A percentile compares a stretch with the other conserved stretches of the same genome.
Conservation (phyloP, 768 basidiomycete genomes). For the Tylopilus intermedius region DNA sequence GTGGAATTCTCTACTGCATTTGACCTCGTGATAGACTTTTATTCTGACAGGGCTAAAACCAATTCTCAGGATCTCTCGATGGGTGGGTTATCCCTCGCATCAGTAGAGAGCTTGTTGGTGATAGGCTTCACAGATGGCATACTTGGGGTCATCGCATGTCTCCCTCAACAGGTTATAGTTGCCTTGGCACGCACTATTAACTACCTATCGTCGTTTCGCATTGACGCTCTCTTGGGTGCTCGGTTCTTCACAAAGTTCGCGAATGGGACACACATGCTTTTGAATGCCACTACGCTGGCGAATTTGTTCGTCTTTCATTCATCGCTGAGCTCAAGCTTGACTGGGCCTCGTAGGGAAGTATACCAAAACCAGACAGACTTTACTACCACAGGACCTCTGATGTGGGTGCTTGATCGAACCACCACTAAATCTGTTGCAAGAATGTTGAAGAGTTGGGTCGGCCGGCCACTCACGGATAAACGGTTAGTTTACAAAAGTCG, state of each 20-base stretch:
- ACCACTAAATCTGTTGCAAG: slow-evolving; percentile 86
- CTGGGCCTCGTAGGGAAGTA: slow-evolving; percentile 57
- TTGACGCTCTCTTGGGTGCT: slow-evolving; percentile 74
- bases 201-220: slow-evolving; percentile 66
- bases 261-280: slow-evolving; percentile 74
- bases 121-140: slow-evolving; percentile 44
- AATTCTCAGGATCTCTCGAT: slow-evolving; percentile 36
- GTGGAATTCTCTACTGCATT: slow-evolving; percentile 71
- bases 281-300: slow-evolving; percentile 81
- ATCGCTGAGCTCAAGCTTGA: not conserved
- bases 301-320: slow-evolving; percentile 50
- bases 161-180: slow-evolving; percentile 66
- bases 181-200: slow-evolving; percentile 69
- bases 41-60: slow-evolving; percentile 46
- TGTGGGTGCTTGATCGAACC: slow-evolving; percentile 84
- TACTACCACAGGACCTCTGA: slow-evolving; percentile 65
- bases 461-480: slow-evolving; percentile 73
- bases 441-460: slow-evolving; percentile 80
- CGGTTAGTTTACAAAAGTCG: slow-evolving; percentile 37
- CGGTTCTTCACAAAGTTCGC: slow-evolving; percentile 78
- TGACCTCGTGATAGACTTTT: slow-evolving; percentile 58
- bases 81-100: slow-evolving; percentile 1
- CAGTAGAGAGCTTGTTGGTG: not conserved
- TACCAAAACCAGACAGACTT: slow-evolving; percentile 86
- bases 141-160: slow-evolving; percentile 55